Evolutionary conservation across 768 basidiomycete species (phyloP), one percentile per base, ranked within the genome.

Genomic region (Chalciporus pseudorubinellus): DNA sequence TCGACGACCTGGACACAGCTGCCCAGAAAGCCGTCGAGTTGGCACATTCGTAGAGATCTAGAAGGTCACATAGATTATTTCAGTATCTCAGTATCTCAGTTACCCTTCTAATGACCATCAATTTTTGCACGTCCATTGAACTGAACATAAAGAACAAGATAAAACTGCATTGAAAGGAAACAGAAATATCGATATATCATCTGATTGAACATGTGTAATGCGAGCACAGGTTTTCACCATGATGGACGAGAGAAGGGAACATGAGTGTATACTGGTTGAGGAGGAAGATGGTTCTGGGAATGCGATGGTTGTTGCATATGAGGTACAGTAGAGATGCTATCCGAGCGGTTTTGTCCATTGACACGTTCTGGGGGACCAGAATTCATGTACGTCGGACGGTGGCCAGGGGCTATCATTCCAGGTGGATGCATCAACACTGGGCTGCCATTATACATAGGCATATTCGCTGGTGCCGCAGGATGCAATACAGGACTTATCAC

Each of bases 1-100:
- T 90, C 69, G 95, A 98, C 60, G 83, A 85, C 60, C 80, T 98
- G 22, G 97, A 98, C 62, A 90, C 93, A 56, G 95, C 95, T 52
- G 92, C 91, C 16, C 77, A 85, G 65, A 79, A 82, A 54, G 91
- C 92, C 40, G 90, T 87, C 42, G 72, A 87, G 69, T 69, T 91
- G 43, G 86, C 87, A 40, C 58, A 56, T 48, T 68, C 65, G 65
- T 82, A 79, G 72, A 68, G 34, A 57, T 52, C 53, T 66, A 63
- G 54, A 55, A 22, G 18, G 39, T 47, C n/a, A 50, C 19, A 52
- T 63, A 55, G 59, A 60, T 20, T 57, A 51, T 44, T 39, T 45
- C 41, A 44, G 19, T 56, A 51, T 43, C 34, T 47, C 41, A 6
- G 21, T 57, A 51, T 43, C 38, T 45, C 41, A 44, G 52, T 63